Evolutionary conservation across 129 eudicot species (phyloP).

Genomic region (Arctium minus): DNA sequence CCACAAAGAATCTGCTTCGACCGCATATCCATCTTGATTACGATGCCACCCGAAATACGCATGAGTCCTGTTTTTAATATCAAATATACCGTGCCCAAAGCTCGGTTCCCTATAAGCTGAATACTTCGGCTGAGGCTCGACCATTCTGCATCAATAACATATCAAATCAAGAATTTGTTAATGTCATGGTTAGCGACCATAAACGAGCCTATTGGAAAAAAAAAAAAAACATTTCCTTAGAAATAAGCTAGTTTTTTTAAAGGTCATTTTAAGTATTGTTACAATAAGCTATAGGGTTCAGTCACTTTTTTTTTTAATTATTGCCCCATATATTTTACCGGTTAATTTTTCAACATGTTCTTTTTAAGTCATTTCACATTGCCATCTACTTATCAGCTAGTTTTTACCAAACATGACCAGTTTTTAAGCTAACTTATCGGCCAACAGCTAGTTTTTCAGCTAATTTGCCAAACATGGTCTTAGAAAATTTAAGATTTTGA

Average conservation of each 20-base stretch:
- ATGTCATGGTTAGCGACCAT: neutral
- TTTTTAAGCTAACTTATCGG: neutral
- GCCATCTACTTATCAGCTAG: neutral
- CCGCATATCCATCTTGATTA: constrained; percentile 73
- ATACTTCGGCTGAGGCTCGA: constrained; percentile 75
- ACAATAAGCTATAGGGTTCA: neutral
- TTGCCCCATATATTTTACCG: neutral
- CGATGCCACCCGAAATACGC: constrained; percentile 86
- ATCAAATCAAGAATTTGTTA: neutral
- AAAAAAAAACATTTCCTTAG: no score
- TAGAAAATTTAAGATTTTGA: neutral
- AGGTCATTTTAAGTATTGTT: neutral
- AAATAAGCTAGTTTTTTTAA: neutral
- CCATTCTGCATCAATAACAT: constrained; percentile 49
- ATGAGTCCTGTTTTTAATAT: constrained; percentile 72
- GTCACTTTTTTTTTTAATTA: neutral
- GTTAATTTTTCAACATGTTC: no score
- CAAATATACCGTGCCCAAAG: constrained; percentile 77
- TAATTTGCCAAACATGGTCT: neutral
- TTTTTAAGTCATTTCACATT: neutral
- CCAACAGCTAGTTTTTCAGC: neutral
- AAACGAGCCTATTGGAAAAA: neutral
- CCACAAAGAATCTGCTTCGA: constrained; percentile 79
- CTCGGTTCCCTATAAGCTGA: constrained; percentile 89
- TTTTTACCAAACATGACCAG: neutral